phyloP scores from a whole-genome alignment of 768 basidiomycete genomes.

The Gautieria morchelliformis region DNA sequence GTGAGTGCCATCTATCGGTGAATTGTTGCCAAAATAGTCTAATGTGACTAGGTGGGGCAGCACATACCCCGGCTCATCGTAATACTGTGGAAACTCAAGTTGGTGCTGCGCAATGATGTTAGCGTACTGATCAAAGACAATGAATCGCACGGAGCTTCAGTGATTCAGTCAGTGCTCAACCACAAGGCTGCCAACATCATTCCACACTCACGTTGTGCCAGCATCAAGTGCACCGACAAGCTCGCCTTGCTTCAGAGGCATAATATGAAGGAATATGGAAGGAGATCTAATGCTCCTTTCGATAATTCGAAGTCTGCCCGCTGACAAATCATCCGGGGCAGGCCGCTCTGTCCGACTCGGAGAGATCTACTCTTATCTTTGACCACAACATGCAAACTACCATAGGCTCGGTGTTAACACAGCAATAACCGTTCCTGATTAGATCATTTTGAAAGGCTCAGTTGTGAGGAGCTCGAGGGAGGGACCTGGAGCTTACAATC shows the following conservation, averaged over 20 bases:
- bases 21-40: neutral
- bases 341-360: too few relatives aligned
- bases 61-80: constrained; percentile 74
- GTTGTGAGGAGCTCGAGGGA: neutral
- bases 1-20: constrained; percentile 80
- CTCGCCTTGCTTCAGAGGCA: constrained; percentile 45
- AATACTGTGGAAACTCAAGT: constrained; percentile 89
- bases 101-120: constrained; percentile 85
- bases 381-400: too few relatives aligned
- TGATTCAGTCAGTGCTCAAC: neutral
- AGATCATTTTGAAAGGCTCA: neutral
- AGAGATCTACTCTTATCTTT: too few relatives aligned
- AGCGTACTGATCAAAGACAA: constrained; percentile 81
- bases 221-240: constrained; percentile 92
- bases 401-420: too few relatives aligned
- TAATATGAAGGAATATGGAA: neutral
- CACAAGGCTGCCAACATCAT: neutral
- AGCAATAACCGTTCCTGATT: neutral
- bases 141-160: constrained; percentile 78
- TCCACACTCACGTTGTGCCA: constrained; percentile 73
- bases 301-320: too few relatives aligned
- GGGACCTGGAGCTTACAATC: neutral
- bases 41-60: neutral
- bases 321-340: too few relatives aligned
- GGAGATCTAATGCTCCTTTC: neutral